Evolutionary conservation across 805 yeast genomes (phyloP), one percentile per base, ranked within the genome.

Genomic region (Maudiozyma pseudohumilis): DNA sequence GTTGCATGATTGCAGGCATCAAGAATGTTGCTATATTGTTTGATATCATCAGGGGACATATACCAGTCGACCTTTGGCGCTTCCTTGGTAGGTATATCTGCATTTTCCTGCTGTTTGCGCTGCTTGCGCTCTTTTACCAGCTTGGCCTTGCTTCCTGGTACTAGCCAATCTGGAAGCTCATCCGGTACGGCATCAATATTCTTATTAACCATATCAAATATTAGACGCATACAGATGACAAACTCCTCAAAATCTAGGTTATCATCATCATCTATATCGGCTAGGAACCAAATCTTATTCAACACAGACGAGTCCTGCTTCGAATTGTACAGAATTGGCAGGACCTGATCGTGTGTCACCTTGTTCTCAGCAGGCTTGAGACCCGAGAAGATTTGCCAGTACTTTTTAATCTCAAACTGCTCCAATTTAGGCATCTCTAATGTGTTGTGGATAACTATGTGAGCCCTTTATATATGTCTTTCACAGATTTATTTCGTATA

Each of bases 361-460:
- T 81, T 78, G 55, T 85, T 87, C 38, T 76, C 73, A 25, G 64
- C 75, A 0, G 99, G 98, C 45, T 75, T 74, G 51, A 92, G 73
- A 11, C 96, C 95, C 46, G 80, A 77, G 68, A 92, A 92, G 33
- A 92, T 88, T 61, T 92, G 95, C 98, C 98, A 92, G 69, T 87
- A 92, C 64, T 89, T 89, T 54, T 87, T 82, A 51, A 88, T 87
- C 63, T 92, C 98, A 82, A 95, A 87, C 50, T 87, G 92, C 59
- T 86, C 95, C 43, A 87, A 64, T 44, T 82, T 77, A 19, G 89
- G 87, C 67, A 61, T 61, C 8, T 16, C 31, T n/a, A 27, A n/a
- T n/a, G n/a, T n/a, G n/a, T n/a, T n/a, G n/a, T n/a, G n/a, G n/a
- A n/a, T n/a, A n/a, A n/a, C n/a, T n/a, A n/a, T n/a, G n/a, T n/a